Evolutionary conservation across 2,329 filamentous ascomycete species (phyloP).

Genomic region (Rhynchosporium agropyri): DNA sequence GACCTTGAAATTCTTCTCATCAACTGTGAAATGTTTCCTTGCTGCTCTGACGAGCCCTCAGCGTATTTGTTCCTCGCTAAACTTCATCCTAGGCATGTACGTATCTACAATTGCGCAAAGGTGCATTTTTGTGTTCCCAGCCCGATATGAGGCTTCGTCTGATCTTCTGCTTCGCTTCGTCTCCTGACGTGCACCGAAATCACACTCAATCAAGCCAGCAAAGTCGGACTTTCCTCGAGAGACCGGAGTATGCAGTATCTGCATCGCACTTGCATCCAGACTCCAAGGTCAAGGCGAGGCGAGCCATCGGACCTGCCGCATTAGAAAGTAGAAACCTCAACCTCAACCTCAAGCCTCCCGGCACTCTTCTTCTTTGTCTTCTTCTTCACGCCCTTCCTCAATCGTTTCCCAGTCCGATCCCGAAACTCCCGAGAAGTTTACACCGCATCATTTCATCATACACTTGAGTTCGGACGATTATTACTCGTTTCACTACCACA

Average conservation of each 20-base stretch:
- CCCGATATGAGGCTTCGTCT: neutral
- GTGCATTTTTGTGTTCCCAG: neutral
- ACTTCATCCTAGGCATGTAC: neutral
- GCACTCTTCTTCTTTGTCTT: neutral
- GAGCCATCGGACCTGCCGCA: constrained; percentile 1
- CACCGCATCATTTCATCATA: neutral
- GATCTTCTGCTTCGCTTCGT: neutral
- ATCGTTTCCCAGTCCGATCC: neutral
- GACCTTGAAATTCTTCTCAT: too few species aligned
- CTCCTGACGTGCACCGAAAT: neutral
- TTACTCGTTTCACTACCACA: neutral
- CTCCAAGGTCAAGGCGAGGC: neutral
- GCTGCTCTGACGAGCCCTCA: too few species aligned
- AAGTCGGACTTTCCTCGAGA: neutral
- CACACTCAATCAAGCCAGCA: neutral
- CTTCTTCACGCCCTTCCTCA: constrained; percentile 1
- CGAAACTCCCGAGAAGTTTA: neutral
- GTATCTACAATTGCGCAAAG: neutral
- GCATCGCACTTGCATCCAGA: constrained; percentile 4
- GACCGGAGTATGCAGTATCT: neutral
- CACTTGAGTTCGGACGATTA: neutral
- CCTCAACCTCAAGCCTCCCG: neutral
- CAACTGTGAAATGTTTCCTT: too few species aligned
- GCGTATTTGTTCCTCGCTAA: neutral
- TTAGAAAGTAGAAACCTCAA: neutral